A percentile compares a stretch with the other conserved stretches of the same genome.
These are phyloP conservation scores for Penicillium atrosanguineum DNA, from an alignment of 495 filamentous ascomycete species.

Conservation along the genomic window DNA sequence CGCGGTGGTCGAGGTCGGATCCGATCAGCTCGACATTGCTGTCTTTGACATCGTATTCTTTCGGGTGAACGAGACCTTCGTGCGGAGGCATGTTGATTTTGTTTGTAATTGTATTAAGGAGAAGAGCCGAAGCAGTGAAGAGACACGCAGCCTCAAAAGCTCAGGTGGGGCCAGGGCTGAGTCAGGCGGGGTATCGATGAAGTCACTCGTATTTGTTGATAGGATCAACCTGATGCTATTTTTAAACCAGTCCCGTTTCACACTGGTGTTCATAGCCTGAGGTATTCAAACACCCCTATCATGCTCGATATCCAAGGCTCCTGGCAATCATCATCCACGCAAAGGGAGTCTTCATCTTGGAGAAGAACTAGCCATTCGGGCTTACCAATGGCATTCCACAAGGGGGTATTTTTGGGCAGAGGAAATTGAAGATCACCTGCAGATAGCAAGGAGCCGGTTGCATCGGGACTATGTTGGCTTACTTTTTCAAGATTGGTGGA, in stretches of 20 bases:
- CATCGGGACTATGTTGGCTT: not conserved
- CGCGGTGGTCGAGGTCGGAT: constrained; percentile 57
- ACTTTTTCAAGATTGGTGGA: not conserved
- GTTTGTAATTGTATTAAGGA: not conserved
- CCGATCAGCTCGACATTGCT: constrained; percentile 62
- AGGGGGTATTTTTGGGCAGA: constrained; percentile 14
- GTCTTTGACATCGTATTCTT: constrained; percentile 60
- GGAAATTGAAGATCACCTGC: constrained; percentile 31
- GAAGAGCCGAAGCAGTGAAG: not conserved
- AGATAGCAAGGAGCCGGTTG: not conserved
- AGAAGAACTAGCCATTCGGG: constrained; percentile 19
- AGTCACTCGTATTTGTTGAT: not conserved
- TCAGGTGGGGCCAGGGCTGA: not conserved
- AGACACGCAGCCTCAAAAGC: not conserved
- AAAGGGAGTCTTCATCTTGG: not conserved
- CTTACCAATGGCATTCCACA: constrained; percentile 22
- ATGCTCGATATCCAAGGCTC: constrained; percentile 26
- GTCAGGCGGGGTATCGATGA: not conserved
- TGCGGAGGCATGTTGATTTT: constrained; percentile 50
- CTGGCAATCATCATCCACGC: constrained; percentile 3
- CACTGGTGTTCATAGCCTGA: not conserved
- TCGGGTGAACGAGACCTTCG: constrained; percentile 54
- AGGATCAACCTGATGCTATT: too few species aligned
- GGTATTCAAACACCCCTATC: constrained; percentile 1
- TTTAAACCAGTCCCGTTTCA: too few species aligned